These are phyloP conservation scores for Tolypocladium cylindrosporum DNA, from an alignment of 2,329 filamentous ascomycete species.

Conservation along the genomic window DNA sequence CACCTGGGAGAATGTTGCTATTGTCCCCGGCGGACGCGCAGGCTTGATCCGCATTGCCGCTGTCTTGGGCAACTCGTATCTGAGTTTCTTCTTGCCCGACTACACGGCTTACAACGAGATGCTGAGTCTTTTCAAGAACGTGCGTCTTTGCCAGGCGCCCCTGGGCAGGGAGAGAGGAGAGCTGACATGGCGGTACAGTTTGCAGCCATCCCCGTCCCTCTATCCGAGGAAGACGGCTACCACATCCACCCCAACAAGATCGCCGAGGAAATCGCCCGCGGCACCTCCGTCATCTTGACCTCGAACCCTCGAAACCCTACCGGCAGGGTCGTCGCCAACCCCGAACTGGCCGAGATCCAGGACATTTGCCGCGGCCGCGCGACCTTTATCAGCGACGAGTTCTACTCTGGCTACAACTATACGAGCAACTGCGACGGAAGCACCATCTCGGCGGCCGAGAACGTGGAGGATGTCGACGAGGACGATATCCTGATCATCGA, in stretches of 20 bases:
- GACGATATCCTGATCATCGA: slow-evolving; percentile 93
- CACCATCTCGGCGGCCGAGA: slow-evolving; percentile 81
- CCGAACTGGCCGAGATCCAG: slow-evolving; percentile 82
- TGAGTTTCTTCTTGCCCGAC: slow-evolving; percentile 90
- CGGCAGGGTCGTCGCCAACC: slow-evolving; percentile 74
- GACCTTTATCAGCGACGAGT: slow-evolving; percentile 91
- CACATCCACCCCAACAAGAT: slow-evolving; percentile 92
- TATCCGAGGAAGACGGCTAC: slow-evolving; percentile 78
- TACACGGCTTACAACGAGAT: slow-evolving; percentile 98
- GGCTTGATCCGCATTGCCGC: slow-evolving; percentile 92
- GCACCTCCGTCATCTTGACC: slow-evolving; percentile 80
- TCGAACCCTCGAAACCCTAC: slow-evolving; percentile 95
- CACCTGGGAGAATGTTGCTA: slow-evolving; percentile 95
- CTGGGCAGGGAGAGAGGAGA: background rate
- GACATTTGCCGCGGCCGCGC: slow-evolving; percentile 85
- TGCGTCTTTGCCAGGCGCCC: slow-evolving; percentile 21
- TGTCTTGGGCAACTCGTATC: slow-evolving; percentile 82
- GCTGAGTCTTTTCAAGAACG: slow-evolving; percentile 87
- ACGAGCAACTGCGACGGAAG: slow-evolving; percentile 82
- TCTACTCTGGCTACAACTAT: slow-evolving; percentile 96
- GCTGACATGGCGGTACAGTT: slow-evolving; percentile 41
- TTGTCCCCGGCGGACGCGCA: slow-evolving; percentile 86
- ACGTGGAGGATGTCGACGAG: slow-evolving; percentile 80
- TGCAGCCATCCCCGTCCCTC: slow-evolving; percentile 74
- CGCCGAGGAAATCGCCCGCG: slow-evolving; percentile 78